Conservation (phyloP, 345 rosid genomes). For the Lepidium aucheri region DNA sequence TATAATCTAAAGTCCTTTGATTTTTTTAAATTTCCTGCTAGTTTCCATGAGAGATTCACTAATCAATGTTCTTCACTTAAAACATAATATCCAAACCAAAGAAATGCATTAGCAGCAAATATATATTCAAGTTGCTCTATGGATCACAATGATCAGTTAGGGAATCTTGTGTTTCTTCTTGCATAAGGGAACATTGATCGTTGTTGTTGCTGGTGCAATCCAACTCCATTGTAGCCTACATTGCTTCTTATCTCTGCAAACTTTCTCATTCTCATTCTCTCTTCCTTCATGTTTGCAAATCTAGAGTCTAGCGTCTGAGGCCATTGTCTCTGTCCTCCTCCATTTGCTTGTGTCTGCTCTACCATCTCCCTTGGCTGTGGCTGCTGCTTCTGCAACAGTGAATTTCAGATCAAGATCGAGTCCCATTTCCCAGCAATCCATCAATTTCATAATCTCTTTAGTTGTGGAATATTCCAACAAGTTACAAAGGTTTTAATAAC, state of each 20-base stretch:
- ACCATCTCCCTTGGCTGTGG: constrained; percentile 22
- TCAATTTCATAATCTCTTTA: background rate
- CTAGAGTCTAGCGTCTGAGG: constrained; percentile 74
- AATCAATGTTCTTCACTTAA: background rate
- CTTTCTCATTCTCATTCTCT: constrained; percentile 46
- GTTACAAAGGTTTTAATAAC: background rate
- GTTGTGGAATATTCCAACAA: background rate
- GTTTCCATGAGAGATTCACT: background rate
- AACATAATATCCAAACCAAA: background rate
- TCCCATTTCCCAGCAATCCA: background rate
- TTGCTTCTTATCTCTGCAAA: constrained; percentile 25
- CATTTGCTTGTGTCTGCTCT: constrained; percentile 18
- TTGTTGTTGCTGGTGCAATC: constrained; percentile 18
- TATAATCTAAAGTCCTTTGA: background rate
- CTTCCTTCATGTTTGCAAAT: constrained; percentile 81
- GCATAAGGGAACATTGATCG: constrained; percentile 39
- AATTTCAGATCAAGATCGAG: background rate
- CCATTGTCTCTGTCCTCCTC: constrained; percentile 38
- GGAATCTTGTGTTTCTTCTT: constrained; percentile 40
- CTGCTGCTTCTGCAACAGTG: constrained; percentile 21
- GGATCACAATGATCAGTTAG: constrained; percentile 24
- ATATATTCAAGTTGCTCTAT: background rate
- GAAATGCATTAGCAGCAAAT: background rate
- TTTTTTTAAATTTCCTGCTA: background rate
- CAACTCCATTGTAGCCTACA: constrained; percentile 21